phyloP scores from a whole-genome alignment of 208 protist species.

The Acanthamoeba royreba region DNA sequence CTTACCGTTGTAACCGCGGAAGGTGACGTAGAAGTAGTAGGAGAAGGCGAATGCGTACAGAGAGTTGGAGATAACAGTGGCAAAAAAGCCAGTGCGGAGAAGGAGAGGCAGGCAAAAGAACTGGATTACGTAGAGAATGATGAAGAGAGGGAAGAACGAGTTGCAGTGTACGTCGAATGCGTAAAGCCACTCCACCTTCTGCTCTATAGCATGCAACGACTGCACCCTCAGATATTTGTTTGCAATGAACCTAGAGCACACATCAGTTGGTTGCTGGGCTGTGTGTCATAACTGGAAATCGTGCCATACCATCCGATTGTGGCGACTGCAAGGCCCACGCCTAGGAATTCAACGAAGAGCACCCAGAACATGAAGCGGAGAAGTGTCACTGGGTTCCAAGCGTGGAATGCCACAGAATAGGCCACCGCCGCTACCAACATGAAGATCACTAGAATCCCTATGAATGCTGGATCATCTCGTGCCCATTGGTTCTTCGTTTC shows the following conservation, averaged over 20 bases:
- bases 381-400: not conserved
- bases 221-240: slow-evolving; percentile 76
- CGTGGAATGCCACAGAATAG: not conserved
- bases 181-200: slow-evolving; percentile 91
- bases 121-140: slow-evolving; percentile 70
- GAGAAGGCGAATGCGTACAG: slow-evolving; percentile 72
- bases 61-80: slow-evolving; percentile 72
- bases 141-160: slow-evolving; percentile 88
- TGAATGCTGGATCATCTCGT: slow-evolving; percentile 94
- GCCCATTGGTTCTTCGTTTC: slow-evolving; percentile 97
- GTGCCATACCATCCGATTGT: slow-evolving; percentile 75
- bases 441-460: slow-evolving; percentile 89
- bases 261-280: slow-evolving; percentile 2
- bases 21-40: slow-evolving; percentile 84
- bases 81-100: slow-evolving; percentile 60
- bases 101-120: slow-evolving; percentile 69
- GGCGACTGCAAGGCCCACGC: slow-evolving; percentile 79
- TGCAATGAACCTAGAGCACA: slow-evolving; percentile 68
- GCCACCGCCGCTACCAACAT: slow-evolving; percentile 64
- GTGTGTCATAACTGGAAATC: not conserved
- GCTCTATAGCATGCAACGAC: slow-evolving; percentile 70
- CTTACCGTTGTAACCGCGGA: slow-evolving; percentile 78
- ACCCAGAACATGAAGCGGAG: slow-evolving; percentile 71
- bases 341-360: slow-evolving; percentile 82
- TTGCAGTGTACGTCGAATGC: slow-evolving; percentile 97